A percentile compares a stretch with the other conserved stretches of the same genome.
phyloP scores from a whole-genome alignment of 2,329 filamentous ascomycete species.

The Botrytis squamosa region DNA sequence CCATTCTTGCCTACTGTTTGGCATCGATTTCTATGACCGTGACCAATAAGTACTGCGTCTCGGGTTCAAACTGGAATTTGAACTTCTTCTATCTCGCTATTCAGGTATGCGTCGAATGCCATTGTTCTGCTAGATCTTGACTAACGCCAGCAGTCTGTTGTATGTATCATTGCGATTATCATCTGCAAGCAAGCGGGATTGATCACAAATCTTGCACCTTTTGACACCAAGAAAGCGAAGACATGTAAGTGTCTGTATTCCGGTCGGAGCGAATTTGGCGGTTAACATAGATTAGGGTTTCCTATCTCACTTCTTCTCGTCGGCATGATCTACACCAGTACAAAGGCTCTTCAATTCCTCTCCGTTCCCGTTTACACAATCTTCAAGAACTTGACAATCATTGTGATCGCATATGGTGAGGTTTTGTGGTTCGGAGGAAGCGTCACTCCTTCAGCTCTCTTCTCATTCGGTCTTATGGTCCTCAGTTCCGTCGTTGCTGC shows the following conservation, averaged over 20 bases:
- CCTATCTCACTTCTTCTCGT: conserved; percentile 93
- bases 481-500: conserved; percentile 90
- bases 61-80: conserved; percentile 86
- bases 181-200: conserved; percentile 76
- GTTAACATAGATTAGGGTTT: conserved; percentile 64
- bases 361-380: conserved; percentile 99
- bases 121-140: conserved; percentile 16
- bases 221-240: conserved; percentile 84
- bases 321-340: conserved; percentile 98
- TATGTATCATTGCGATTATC: conserved; percentile 83
- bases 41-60: conserved; percentile 99
- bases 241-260: conserved; percentile 65
- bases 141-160: conserved; percentile 64
- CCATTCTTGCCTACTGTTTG: conserved; percentile 86
- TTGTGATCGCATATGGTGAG: conserved; percentile 97
- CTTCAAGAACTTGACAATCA: conserved; percentile 99
- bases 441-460: conserved; percentile 80
- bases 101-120: conserved; percentile 62
- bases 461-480: conserved; percentile 96
- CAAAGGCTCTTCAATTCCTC: conserved; percentile 92
- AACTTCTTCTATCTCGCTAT: conserved; percentile 93
- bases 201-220: conserved; percentile 77
- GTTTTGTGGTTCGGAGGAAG: conserved; percentile 97
- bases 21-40: conserved; percentile 99
- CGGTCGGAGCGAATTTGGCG: background rate